Percentiles rank a stretch among this genome's conserved stretches.
Conservation (phyloP, 2,329 filamentous ascomycete species). For the Zarea fungicola region DNA sequence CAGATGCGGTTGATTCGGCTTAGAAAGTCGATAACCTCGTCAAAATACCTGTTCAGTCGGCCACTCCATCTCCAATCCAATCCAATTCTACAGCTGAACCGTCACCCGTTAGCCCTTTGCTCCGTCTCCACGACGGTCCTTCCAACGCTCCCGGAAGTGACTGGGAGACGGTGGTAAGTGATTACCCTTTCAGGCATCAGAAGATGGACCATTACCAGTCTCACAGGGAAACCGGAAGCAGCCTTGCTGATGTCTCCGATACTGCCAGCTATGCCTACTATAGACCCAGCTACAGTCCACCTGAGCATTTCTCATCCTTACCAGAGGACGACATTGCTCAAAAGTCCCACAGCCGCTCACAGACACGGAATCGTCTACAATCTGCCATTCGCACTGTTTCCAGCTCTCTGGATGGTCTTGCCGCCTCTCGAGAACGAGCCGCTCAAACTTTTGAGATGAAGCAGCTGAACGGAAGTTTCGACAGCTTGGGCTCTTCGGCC, state of each 20-base stretch:
- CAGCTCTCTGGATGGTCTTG: slow-evolving; percentile 9
- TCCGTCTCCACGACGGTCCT: not conserved
- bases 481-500: slow-evolving; percentile 26
- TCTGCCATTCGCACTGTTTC: slow-evolving; percentile 11
- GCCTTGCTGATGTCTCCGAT: slow-evolving; percentile 42
- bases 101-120: not conserved
- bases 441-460: slow-evolving; percentile 20
- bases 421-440: not conserved
- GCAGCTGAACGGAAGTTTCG: slow-evolving; percentile 24
- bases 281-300: not conserved
- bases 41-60: slow-evolving; percentile 26
- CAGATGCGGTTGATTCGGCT: slow-evolving; percentile 31
- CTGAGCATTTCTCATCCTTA: not conserved
- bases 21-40: slow-evolving; percentile 38
- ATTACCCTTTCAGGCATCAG: slow-evolving; percentile 14
- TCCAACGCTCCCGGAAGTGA: slow-evolving; percentile 24
- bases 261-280: slow-evolving; percentile 5
- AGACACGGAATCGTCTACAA: not conserved
- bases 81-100: not conserved
- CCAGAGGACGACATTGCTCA: not conserved
- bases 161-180: slow-evolving; percentile 34
- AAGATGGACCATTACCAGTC: not conserved
- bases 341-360: not conserved
- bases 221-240: slow-evolving; percentile 30
- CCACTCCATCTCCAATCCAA: slow-evolving; percentile 1